Evolutionary conservation across 2,329 filamentous ascomycete species (phyloP).

Genomic region (Hypoxylon sp.): DNA sequence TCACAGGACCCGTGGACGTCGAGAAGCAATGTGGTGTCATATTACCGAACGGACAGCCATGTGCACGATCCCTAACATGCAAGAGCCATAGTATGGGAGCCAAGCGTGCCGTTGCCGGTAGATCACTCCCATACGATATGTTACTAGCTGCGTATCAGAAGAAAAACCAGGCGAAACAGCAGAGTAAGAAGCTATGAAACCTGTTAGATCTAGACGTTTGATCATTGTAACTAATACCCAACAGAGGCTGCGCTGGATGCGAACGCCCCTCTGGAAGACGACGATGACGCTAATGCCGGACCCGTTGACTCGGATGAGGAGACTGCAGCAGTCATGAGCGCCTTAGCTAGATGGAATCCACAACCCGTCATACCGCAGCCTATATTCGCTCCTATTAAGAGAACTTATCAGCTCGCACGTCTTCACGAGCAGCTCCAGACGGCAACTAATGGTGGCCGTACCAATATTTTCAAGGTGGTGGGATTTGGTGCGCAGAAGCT

Average conservation of each 20-base stretch:
- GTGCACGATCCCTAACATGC: conserved; percentile 90
- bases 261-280: conserved; percentile 90
- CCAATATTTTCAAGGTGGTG: conserved; percentile 75
- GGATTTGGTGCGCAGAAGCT: conserved; percentile 71
- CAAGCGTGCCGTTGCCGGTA: conserved; percentile 88
- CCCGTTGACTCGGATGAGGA: conserved; percentile 97
- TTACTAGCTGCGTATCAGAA: conserved; percentile 90
- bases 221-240: conserved; percentile 45
- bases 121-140: conserved; percentile 93
- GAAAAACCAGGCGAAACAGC: conserved; percentile 98
- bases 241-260: conserved; percentile 94
- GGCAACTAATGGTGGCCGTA: conserved; percentile 75
- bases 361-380: conserved; percentile 81
- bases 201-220: conserved; percentile 12
- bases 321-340: conserved; percentile 88
- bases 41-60: conserved; percentile 86
- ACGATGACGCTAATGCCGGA: conserved; percentile 82
- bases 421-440: conserved; percentile 76
- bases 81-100: conserved; percentile 97
- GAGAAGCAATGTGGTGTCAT: conserved; percentile 93
- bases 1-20: conserved; percentile 85
- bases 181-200: conserved; percentile 74
- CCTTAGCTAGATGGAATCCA: conserved; percentile 81
- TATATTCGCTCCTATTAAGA: conserved; percentile 72
- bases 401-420: conserved; percentile 74